These are phyloP conservation scores for Mycena citricolor DNA, from an alignment of 1,284 basidiomycete genomes.

Conservation along the genomic window DNA sequence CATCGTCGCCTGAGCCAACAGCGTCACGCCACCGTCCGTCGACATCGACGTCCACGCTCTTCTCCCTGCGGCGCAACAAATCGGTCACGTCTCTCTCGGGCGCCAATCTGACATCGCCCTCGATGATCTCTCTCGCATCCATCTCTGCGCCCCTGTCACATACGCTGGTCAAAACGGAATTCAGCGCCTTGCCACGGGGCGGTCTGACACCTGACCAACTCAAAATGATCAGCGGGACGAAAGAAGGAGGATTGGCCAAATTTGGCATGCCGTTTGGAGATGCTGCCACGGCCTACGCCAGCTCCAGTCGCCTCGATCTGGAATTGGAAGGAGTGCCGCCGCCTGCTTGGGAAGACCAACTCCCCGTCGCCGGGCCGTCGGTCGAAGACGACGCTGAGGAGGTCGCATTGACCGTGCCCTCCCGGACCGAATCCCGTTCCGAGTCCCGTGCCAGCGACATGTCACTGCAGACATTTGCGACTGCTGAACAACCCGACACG, in stretches of 20 bases:
- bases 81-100: constrained; percentile 28
- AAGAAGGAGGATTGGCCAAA: constrained; percentile 39
- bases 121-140: constrained; percentile 48
- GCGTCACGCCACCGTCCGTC: constrained; percentile 17
- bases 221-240: constrained; percentile 47
- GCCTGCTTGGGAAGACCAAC: constrained; percentile 21
- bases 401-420: not conserved
- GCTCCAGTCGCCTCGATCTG: constrained; percentile 30
- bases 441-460: constrained; percentile 19
- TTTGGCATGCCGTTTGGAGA: constrained; percentile 55
- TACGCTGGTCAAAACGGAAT: constrained; percentile 49
- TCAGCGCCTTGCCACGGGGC: constrained; percentile 48
- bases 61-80: constrained; percentile 41
- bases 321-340: constrained; percentile 34
- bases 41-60: constrained; percentile 34
- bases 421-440: constrained; percentile 13
- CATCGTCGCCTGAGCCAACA: constrained; percentile 24
- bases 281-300: constrained; percentile 29
- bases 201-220: constrained; percentile 52
- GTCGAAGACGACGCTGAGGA: constrained; percentile 6
- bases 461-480: constrained; percentile 19
- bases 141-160: constrained; percentile 55
- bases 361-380: constrained; percentile 1
- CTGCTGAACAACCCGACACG: constrained; percentile 14
- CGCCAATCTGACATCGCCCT: constrained; percentile 42